Evolutionary conservation across 805 yeast genomes (phyloP), one percentile per base, ranked within the genome.

Genomic region (Saccharomycopsis fodiens): DNA sequence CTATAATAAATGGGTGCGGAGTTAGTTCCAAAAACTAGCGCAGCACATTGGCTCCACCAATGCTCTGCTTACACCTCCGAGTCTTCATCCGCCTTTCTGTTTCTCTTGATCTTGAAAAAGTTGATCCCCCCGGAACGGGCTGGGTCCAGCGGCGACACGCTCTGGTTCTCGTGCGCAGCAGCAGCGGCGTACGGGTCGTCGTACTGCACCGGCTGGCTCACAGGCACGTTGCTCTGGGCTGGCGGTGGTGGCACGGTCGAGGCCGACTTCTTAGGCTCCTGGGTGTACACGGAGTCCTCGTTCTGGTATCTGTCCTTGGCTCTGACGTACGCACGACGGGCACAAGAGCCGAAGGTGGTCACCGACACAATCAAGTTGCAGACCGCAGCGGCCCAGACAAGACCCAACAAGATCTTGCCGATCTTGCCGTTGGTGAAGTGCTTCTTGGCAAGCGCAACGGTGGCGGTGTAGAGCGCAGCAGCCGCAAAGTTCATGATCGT

Each of bases 331-430:
- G 52, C 34, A 32, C 45, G 44, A 32, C 47, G 32, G 8, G 41
- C 47, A 39, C 50, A 51, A 16, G 50, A 68, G 51, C 75, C 70
- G 62, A 81, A 76, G 8, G 76, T 62, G 54, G 74, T 60, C 60
- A 76, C 62, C 66, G 71, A 75, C 35, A 75, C 67, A 44, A 79
- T 52, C 30, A 76, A 54, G 48, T 76, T 60, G 51, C 70, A 62
- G 3, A 73, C 79, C 44, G 77, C 76, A 19, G 85, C 67, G 42
- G 87, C 82, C 94, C 94, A 85, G 4, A 78, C 58, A 45, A 82
- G 57, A 57, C 83, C 89, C 59, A 79, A 60, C 57, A 74, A 62
- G 39, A 74, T 64, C 27, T 76, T 69, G 51, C 87, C 85, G 47
- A 83, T 52, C n/a, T 66, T 71, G 23, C 62, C 73, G 49, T 66